A percentile compares a stretch with the other conserved stretches of the same genome.
Evolutionary conservation across 805 yeast genomes (phyloP).

Genomic region (Ogataea populi-albae): DNA sequence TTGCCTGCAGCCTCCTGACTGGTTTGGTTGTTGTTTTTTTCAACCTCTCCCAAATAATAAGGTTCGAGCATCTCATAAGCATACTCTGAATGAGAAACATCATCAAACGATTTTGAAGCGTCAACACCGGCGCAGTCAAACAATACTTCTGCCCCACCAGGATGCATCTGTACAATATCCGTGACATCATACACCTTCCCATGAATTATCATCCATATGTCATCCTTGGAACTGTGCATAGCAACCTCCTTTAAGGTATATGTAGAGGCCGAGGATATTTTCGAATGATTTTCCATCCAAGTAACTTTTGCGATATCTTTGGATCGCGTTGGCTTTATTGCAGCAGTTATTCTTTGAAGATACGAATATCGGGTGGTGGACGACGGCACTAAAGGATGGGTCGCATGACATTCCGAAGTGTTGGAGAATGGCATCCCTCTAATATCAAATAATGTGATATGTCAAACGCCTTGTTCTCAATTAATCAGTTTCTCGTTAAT

Average conservation of each 20-base stretch:
- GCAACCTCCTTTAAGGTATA: constrained; percentile 41
- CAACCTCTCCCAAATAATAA: constrained; percentile 73
- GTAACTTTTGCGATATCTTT: too few relatives aligned
- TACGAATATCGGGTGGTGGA: too few relatives aligned
- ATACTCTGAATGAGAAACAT: constrained; percentile 70
- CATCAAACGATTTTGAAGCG: constrained; percentile 67
- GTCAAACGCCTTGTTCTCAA: too few relatives aligned
- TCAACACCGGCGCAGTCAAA: constrained; percentile 79
- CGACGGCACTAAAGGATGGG: too few relatives aligned
- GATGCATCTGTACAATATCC: constrained; percentile 56
- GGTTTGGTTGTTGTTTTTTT: constrained; percentile 30
- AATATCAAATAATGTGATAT: too few relatives aligned
- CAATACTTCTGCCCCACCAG: constrained; percentile 84
- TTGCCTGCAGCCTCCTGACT: constrained; percentile 2
- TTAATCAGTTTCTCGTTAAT: too few relatives aligned
- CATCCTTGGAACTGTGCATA: constrained; percentile 45
- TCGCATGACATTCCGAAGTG: too few relatives aligned
- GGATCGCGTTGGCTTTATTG: too few relatives aligned
- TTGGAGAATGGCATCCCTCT: too few relatives aligned
- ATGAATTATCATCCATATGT: constrained; percentile 69
- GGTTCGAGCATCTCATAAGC: constrained; percentile 88
- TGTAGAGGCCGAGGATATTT: constrained; percentile 3
- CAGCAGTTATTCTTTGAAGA: too few relatives aligned
- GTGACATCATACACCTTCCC: constrained; percentile 69
- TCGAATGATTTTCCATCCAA: too few relatives aligned